Evolutionary conservation across 176 grass and related monocot species (phyloP).

Genomic region (Zoysia pacifica): DNA sequence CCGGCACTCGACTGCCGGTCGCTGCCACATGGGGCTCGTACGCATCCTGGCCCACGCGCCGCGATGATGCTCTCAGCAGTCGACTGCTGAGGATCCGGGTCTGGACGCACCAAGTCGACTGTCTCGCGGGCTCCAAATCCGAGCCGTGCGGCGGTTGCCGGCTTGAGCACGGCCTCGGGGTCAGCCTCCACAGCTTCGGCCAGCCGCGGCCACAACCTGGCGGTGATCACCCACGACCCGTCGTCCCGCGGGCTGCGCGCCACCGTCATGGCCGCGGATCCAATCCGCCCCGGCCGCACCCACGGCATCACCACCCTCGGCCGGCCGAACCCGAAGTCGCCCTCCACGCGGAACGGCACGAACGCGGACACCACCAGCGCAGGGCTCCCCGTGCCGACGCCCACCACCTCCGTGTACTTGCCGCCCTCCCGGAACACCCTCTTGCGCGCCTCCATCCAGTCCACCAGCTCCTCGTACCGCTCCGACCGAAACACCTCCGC

Average conservation of each 20-base stretch:
- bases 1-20: too few species aligned
- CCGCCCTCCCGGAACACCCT: conserved; percentile 34
- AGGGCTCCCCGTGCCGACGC: conserved; percentile 54
- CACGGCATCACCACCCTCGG: conserved; percentile 54
- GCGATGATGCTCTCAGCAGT: too few species aligned
- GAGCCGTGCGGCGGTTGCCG: conserved; percentile 44
- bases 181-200: conserved; percentile 54
- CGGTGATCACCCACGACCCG: conserved; percentile 57
- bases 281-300: conserved; percentile 47
- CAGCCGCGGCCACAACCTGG: conserved; percentile 63
- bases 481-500: conserved; percentile 48
- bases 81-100: too few species aligned
- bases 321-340: conserved; percentile 62
- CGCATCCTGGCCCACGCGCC: too few species aligned
- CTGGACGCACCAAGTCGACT: background rate
- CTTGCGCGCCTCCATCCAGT: conserved; percentile 78
- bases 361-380: conserved; percentile 58
- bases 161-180: conserved; percentile 51
- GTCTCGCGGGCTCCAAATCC: conserved; percentile 1
- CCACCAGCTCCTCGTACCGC: conserved; percentile 67
- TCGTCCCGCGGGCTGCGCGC: conserved; percentile 48
- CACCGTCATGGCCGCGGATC: conserved; percentile 46
- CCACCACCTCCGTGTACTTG: conserved; percentile 74
- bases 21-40: too few species aligned
- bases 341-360: conserved; percentile 45